Evolutionary conservation across 768 basidiomycete genomes (phyloP).

Genomic region (Dacryopinax primogenitus): DNA sequence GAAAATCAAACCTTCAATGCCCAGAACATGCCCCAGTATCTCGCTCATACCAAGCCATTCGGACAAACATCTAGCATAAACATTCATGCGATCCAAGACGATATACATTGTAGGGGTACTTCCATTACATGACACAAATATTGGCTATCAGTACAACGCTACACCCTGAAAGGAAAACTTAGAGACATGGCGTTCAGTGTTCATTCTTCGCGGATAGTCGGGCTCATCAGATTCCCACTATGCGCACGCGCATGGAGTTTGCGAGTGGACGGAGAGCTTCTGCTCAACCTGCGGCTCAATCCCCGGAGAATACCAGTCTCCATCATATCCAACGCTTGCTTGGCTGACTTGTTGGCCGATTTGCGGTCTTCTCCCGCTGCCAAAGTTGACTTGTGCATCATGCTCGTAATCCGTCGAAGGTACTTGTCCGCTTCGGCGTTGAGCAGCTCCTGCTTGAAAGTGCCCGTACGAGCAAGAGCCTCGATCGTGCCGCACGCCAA

Average conservation of each 20-base stretch:
- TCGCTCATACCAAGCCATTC: background rate
- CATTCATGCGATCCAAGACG: background rate
- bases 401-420: background rate
- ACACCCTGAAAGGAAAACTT: background rate
- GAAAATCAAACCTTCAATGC: no score
- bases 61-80: background rate
- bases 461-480: background rate
- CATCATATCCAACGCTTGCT: background rate
- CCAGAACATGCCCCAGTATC: no score
- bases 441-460: background rate
- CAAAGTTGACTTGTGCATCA: background rate
- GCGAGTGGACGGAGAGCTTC: background rate
- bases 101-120: background rate
- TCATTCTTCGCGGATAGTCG: background rate
- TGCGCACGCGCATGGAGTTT: background rate
- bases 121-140: background rate
- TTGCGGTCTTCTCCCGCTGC: background rate
- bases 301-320: background rate
- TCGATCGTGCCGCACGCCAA: background rate
- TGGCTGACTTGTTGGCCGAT: background rate
- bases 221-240: background rate
- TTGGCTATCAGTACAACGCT: background rate
- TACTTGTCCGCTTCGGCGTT: background rate
- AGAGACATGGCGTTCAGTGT: background rate
- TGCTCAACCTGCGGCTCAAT: background rate